A percentile compares a stretch with the other conserved stretches of the same genome.
Conservation (phyloP, 2,329 filamentous ascomycete species). For the Trematosphaeria pertusa region DNA sequence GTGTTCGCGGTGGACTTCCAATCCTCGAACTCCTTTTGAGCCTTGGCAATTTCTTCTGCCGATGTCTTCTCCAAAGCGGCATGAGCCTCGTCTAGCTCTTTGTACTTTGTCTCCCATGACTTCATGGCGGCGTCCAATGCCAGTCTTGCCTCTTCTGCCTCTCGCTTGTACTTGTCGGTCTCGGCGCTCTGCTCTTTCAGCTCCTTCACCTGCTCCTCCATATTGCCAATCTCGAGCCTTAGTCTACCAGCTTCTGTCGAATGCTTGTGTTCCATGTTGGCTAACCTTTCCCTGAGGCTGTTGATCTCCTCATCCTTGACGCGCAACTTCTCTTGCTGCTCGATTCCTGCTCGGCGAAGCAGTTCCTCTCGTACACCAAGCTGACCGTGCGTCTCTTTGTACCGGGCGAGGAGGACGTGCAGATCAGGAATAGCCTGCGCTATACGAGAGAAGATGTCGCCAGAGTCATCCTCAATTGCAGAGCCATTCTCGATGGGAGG, state of each 20-base stretch:
- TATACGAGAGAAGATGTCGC: conserved; percentile 48
- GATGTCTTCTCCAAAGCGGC: conserved; percentile 47
- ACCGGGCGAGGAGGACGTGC: conserved; percentile 50
- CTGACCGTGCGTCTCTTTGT: conserved; percentile 59
- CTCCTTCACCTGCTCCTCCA: conserved; percentile 61
- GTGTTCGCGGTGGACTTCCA: conserved; percentile 48
- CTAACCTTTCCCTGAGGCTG: conserved; percentile 58
- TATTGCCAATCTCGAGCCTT: conserved; percentile 57
- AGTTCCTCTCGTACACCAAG: conserved; percentile 58
- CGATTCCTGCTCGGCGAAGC: conserved; percentile 56
- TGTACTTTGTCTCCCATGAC: conserved; percentile 53
- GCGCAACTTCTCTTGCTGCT: conserved; percentile 60
- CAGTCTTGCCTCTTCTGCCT: conserved; percentile 40
- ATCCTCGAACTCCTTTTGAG: conserved; percentile 51
- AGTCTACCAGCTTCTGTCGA: conserved; percentile 59
- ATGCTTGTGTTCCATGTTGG: conserved; percentile 57
- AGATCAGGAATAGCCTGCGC: conserved; percentile 48
- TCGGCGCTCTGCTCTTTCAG: conserved; percentile 55
- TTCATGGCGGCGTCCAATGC: conserved; percentile 42
- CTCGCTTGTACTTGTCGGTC: conserved; percentile 52
- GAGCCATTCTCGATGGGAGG: conserved; percentile 39
- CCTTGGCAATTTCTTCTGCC: conserved; percentile 43
- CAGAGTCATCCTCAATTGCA: conserved; percentile 45
- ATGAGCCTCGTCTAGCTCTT: conserved; percentile 51
- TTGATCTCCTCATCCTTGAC: conserved; percentile 62